Evolutionary conservation across 2,329 filamentous ascomycete genomes (phyloP), one percentile per base, ranked within the genome.

Genomic region (Drechslerella dactyloides): DNA sequence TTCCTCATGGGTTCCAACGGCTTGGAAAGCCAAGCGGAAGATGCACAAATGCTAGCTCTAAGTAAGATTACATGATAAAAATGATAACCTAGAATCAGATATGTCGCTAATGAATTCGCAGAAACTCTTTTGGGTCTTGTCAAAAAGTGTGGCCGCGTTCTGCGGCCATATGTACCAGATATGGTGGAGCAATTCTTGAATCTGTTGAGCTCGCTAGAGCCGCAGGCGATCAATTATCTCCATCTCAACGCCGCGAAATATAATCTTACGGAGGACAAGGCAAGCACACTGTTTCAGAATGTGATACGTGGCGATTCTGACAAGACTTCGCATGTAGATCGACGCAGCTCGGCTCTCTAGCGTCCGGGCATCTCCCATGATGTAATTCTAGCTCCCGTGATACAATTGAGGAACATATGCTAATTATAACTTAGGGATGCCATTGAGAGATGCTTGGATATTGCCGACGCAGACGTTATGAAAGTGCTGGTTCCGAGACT

Each of bases 1-100:
- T 99, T 99, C 80, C 82, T 99, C 2, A 83, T 97, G 1, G 96
- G 93, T 1, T 87, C 90, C 35, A 91, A 92, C 69, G 93, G 93
- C 5, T 86, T 97, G 52, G 93, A 97, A 78, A 96, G 90, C 63
- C 88, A 89, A 1, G 93, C 91, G 0, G 84, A 96, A 77, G 94
- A 97, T 63, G 91, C 97, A 0, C 91, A 93, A 78, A 80, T 86
- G 2, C 96, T 97, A 79, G 86, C 93, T 2, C 60, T 77, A 37
- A 66, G 80, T 85, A 60, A 68, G 76, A 57, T 8, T 10, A 6
- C 23, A 63, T 27, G 3, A 8, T 58, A 30, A 48, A 33, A 37
- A 44, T 52, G 55, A 64, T 57, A 1, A 5, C 17, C 40, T 3
- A 44, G n/a, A 58, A 33, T 33, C 8, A 4, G 27, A 33, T 1